Percentiles rank a stretch among this genome's conserved stretches.
These are phyloP conservation scores for Aspergillus bridgeri DNA, from an alignment of 495 filamentous ascomycete genomes.

Conservation along the genomic window DNA sequence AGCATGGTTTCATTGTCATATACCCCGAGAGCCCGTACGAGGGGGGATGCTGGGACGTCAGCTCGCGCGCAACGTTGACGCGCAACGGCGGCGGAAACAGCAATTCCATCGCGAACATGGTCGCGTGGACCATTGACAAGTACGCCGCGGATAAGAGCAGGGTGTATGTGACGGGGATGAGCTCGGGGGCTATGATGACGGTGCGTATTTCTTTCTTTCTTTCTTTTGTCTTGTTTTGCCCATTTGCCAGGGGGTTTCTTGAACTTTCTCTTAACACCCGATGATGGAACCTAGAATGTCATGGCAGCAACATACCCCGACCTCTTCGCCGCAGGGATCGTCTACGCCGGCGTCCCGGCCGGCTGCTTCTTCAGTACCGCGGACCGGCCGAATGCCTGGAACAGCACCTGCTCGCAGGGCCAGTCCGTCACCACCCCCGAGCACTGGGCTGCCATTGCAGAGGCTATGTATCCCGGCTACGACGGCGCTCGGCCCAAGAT, in stretches of 20 bases:
- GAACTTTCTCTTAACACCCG: neutral
- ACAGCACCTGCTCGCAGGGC: slow-evolving; percentile 48
- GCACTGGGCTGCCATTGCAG: slow-evolving; percentile 49
- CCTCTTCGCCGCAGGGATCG: slow-evolving; percentile 53
- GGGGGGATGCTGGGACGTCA: slow-evolving; percentile 60
- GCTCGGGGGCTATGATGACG: slow-evolving; percentile 59
- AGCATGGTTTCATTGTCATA: slow-evolving; percentile 55
- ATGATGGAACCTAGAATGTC: slow-evolving; percentile 36
- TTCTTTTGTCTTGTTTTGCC: neutral
- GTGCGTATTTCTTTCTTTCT: slow-evolving; percentile 3
- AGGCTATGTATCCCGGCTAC: slow-evolving; percentile 53
- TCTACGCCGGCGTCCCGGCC: slow-evolving; percentile 57
- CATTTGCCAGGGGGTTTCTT: too few relatives aligned
- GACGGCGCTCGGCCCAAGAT: slow-evolving; percentile 52
- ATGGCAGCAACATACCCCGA: slow-evolving; percentile 57
- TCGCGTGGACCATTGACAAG: slow-evolving; percentile 44
- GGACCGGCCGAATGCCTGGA: slow-evolving; percentile 35
- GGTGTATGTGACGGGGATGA: slow-evolving; percentile 51
- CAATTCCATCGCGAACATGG: slow-evolving; percentile 60
- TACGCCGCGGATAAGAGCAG: slow-evolving; percentile 48
- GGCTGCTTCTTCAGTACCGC: slow-evolving; percentile 53
- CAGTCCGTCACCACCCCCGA: slow-evolving; percentile 39
- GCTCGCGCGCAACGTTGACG: slow-evolving; percentile 48
- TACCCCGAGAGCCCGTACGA: slow-evolving; percentile 48
- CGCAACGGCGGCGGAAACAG: slow-evolving; percentile 58